Percentiles rank a stretch among this genome's conserved stretches.
phyloP scores from a whole-genome alignment of 345 rosid species.

The Sapria himalayana region DNA sequence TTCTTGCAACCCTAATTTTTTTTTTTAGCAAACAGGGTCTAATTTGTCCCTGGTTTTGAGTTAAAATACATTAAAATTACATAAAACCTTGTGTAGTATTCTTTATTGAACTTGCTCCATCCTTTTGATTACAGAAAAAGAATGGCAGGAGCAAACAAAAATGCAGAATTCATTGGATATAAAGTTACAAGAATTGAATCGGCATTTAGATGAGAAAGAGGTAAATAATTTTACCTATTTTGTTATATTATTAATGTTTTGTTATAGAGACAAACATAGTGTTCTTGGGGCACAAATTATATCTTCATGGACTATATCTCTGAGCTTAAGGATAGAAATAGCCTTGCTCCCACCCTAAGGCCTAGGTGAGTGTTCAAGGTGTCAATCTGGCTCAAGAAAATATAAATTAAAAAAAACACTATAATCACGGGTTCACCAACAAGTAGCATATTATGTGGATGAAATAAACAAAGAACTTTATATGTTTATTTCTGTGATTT shows the following conservation, averaged over 20 bases:
- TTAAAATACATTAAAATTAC: too few species aligned
- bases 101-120: background rate
- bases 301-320: background rate
- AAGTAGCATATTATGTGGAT: too few species aligned
- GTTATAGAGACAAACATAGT: too few species aligned
- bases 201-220: conserved; percentile 91
- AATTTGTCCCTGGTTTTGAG: background rate
- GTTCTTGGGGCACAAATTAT: background rate
- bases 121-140: conserved; percentile 32
- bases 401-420: too few species aligned
- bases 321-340: too few species aligned
- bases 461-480: too few species aligned
- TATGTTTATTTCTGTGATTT: too few species aligned
- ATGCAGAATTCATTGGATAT: conserved; percentile 82
- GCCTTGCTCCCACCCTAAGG: too few species aligned
- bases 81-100: background rate
- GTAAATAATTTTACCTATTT: conserved; percentile 17
- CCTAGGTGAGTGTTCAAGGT: too few species aligned
- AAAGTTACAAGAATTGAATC: conserved; percentile 75
- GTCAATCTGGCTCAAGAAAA: too few species aligned
- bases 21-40: conserved; percentile 1
- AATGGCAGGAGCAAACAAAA: conserved; percentile 97
- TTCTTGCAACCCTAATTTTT: background rate
- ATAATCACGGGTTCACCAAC: too few species aligned
- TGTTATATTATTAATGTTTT: conserved; percentile 3